Percentiles rank a stretch among this genome's conserved stretches.
Conservation (phyloP, 345 rosid species). For the Conringia planisiliqua region DNA sequence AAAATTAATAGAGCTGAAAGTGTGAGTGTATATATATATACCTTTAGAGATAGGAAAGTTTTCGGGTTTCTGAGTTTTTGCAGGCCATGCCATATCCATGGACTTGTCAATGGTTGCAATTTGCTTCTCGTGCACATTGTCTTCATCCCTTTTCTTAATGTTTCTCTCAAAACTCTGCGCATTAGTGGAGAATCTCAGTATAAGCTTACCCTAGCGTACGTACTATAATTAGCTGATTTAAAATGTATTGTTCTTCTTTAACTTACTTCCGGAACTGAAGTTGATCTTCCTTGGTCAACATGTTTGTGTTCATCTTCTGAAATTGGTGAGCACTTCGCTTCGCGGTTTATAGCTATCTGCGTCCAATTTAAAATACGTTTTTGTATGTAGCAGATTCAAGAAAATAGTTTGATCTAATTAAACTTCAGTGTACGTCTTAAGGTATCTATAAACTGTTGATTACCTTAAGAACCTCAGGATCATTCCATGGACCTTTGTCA, state of each 20-base stretch:
- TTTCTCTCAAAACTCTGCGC: constrained; percentile 23
- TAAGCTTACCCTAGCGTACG: neutral
- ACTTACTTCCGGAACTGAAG: constrained; percentile 25
- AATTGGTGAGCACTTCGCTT: constrained; percentile 50
- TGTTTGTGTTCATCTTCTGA: constrained; percentile 46
- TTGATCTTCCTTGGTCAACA: constrained; percentile 29
- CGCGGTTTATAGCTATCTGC: constrained; percentile 72
- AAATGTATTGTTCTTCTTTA: neutral
- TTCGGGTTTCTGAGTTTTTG: constrained; percentile 9
- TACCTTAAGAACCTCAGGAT: constrained; percentile 85
- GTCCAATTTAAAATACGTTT: neutral
- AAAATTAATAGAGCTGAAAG: neutral
- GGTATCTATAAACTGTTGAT: neutral
- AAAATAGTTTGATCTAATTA: neutral
- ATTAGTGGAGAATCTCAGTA: neutral
- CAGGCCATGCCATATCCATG: constrained; percentile 30
- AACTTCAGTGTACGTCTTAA: neutral
- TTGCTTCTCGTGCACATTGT: constrained; percentile 32
- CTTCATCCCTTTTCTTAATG: constrained; percentile 17
- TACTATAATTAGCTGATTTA: neutral
- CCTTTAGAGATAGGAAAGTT: constrained; percentile 23
- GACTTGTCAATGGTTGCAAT: constrained; percentile 53
- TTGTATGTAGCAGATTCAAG: neutral
- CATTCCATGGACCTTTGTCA: constrained; percentile 99
- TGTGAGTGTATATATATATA: neutral